phyloP scores from a whole-genome alignment of 2,329 filamentous ascomycete genomes.

The Trichoderma lentiforme region DNA sequence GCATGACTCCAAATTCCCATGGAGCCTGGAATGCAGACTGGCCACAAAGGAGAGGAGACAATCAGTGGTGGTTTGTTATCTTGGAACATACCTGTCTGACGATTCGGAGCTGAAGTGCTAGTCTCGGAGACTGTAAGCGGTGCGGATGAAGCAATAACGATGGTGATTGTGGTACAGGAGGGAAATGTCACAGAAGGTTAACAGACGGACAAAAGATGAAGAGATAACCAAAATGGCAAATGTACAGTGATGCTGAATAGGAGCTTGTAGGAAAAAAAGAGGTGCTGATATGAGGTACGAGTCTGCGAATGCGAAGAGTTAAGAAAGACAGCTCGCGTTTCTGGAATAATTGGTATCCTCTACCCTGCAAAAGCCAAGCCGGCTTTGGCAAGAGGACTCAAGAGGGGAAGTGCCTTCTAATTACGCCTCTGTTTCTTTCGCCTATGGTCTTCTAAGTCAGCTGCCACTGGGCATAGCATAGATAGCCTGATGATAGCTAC shows the following conservation, averaged over 20 bases:
- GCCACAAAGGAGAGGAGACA: neutral
- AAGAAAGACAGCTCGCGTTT: neutral
- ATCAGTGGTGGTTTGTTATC: neutral
- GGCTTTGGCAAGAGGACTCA: neutral
- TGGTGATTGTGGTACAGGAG: conserved; percentile 7
- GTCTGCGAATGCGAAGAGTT: neutral
- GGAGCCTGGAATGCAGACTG: neutral
- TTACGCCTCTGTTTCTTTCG: neutral
- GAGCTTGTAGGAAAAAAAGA: neutral
- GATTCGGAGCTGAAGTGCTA: neutral
- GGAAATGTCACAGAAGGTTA: neutral
- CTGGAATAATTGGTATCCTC: neutral
- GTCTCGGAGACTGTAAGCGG: neutral
- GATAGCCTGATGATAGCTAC: neutral
- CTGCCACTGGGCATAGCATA: neutral
- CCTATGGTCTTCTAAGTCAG: neutral
- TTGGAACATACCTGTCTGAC: conserved; percentile 16
- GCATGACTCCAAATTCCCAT: neutral
- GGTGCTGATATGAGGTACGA: neutral
- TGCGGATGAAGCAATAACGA: neutral
- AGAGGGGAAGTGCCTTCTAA: neutral
- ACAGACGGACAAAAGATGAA: neutral
- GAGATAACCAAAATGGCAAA: neutral
- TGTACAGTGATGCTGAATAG: neutral
- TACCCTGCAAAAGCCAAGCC: neutral